A percentile compares a stretch with the other conserved stretches of the same genome.
phyloP scores from a whole-genome alignment of 2,329 filamentous ascomycete genomes.

The Diplodia seriata region DNA sequence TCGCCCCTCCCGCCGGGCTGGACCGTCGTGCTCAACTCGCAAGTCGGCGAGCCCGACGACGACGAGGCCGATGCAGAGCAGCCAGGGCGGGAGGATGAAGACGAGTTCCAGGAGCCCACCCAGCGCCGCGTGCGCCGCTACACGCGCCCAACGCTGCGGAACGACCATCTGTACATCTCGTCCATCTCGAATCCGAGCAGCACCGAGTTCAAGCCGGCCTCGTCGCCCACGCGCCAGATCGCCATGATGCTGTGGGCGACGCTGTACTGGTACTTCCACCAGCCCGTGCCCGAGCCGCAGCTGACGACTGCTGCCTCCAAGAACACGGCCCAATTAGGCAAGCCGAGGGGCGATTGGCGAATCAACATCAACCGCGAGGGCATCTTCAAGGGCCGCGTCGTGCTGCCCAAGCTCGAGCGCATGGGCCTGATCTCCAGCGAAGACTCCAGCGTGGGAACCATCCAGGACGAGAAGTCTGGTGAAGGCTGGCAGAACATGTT shows the following conservation, averaged over 20 bases:
- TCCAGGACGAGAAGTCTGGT: slow-evolving; percentile 65
- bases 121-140: slow-evolving; percentile 66
- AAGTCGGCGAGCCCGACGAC: slow-evolving; percentile 49
- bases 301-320: slow-evolving; percentile 69
- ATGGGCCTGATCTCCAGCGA: slow-evolving; percentile 85
- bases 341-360: slow-evolving; percentile 84
- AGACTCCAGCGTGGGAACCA: slow-evolving; percentile 75
- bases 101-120: slow-evolving; percentile 30
- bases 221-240: slow-evolving; percentile 84
- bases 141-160: slow-evolving; percentile 73
- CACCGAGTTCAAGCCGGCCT: slow-evolving; percentile 78
- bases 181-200: slow-evolving; percentile 85
- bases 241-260: slow-evolving; percentile 97
- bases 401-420: slow-evolving; percentile 88
- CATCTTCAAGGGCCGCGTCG: slow-evolving; percentile 81
- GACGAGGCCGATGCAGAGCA: slow-evolving; percentile 45
- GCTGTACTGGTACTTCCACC: slow-evolving; percentile 97
- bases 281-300: slow-evolving; percentile 72
- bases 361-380: slow-evolving; percentile 86
- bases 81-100: slow-evolving; percentile 37
- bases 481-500: slow-evolving; percentile 82
- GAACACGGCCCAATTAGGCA: slow-evolving; percentile 69
- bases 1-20: slow-evolving; percentile 83
- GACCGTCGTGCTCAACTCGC: slow-evolving; percentile 85
- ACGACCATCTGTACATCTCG: slow-evolving; percentile 88